Base-by-base conservation (phyloP, 2,329 filamentous ascomycete species). In the Amphichorda felina region DNA sequence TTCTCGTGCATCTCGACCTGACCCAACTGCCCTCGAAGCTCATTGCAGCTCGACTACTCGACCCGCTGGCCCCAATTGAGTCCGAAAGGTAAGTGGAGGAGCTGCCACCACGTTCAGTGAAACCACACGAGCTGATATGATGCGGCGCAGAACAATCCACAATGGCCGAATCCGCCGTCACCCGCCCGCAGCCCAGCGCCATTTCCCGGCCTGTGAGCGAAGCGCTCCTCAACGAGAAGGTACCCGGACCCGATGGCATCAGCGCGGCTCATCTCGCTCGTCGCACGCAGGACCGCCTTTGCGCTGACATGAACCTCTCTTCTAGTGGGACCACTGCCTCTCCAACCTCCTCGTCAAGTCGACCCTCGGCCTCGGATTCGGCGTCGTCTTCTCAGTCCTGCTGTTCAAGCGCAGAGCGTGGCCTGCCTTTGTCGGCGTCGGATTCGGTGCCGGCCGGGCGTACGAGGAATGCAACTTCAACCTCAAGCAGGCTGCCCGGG, bases 171-270 rank as follows among this genome's bases (percentile, higher is more conserved):
- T 65, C 66, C 69, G 48, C 52, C 40, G 47, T 53, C 41, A 43
- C 48, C 43, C 50, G 51, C 56, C 62, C 73, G 52, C 61, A 71
- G 45, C 70, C 77, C 50, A 70, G 72, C 59, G 70, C 75, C 45
- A 72, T 82, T 57, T 72, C 81, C 60, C 77, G 85, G 63, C 89
- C 91, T 45, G 82, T 95, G 66, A 96, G 89, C 72, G 91, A 98
- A 72, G 85, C 89, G 55, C 78, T 98, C 53, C 76, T 98, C 56
- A 96, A 96, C 65, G 91, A 98, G 68, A 98, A 98, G 87, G 91
- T 95, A 78, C 45, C 54, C 43, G 17, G 2, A 34, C 11, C 6
- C 27, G n/a, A n/a, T n/a, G n/a, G n/a, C n/a, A n/a, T n/a, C n/a
- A n/a, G n/a, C n/a, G 24, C 8, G 8, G 24, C n/a, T 26, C 24